Evolutionary conservation across 148 eudicot species (phyloP), one percentile per base, ranked within the genome.

Genomic region (Vaccinium darrowii): DNA sequence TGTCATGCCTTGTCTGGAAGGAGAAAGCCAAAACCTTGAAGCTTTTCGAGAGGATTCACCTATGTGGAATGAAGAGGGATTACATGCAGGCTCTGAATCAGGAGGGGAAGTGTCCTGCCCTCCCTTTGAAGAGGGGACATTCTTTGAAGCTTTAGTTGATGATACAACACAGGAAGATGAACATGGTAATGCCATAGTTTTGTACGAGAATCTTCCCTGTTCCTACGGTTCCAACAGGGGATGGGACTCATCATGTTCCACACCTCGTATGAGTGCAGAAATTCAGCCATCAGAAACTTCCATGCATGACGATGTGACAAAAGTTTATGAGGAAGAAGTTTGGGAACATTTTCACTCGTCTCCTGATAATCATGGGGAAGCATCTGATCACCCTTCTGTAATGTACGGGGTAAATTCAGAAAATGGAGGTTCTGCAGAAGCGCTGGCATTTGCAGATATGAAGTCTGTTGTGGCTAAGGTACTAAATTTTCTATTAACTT

Each of bases 401-500:
- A 19, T 82, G 81, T 58, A 54, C 43, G 69, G 53, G 53, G 84
- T 51, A 49, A 47, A 62, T 73, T 65, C 84, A 78, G 80, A 79
- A 56, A 54, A 30, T 57, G 63, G 67, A 62, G 51, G 33, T 77
- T 63, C 79, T 69, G 6, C 74, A 13, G 81, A 76, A 76, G 89
- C 82, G 53, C 69, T 82, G 65, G 62, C 25, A 8, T 43, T 82
- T 62, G 15, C 60, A 72, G 88, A 76, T 56, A 74, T 76, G 83
- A 74, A 87, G 30, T 81, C 88, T 56, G 71, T 81, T 74, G 84
- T 90, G n/a, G 79, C 54, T 77, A 88, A 87, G 93, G 95, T 93
- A 83, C 50, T 12, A 54, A 21, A 25, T 63, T 63, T 57, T 82
- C 15, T 47, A 25, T 19, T 81, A 39, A 60, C 21, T 7, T 19